Percentiles rank a stretch among this genome's conserved stretches.
Conservation (phyloP, 1,284 basidiomycete genomes). For the Farysia itapuensis region DNA sequence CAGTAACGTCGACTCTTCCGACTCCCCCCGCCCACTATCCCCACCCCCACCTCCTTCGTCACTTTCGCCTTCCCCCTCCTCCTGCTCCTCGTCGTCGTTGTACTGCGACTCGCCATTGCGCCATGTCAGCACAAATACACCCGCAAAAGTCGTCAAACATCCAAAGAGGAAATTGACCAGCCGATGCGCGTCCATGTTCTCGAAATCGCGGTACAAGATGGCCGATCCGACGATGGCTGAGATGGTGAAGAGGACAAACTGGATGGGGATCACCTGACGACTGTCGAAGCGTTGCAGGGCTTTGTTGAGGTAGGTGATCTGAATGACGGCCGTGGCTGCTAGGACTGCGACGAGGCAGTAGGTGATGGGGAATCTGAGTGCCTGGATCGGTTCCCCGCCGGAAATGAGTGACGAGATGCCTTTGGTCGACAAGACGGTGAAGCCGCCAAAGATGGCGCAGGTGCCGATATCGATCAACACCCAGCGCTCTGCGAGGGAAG, state of each 20-base stretch:
- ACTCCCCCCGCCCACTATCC: not conserved
- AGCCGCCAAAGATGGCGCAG: conserved; percentile 79
- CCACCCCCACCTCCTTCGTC: too few species aligned
- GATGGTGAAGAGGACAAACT: conserved; percentile 77
- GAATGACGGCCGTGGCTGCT: conserved; percentile 76
- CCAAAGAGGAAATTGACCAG: conserved; percentile 84
- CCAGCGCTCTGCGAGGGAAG: conserved; percentile 69
- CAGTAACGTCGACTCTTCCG: conserved; percentile 3
- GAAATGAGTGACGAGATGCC: conserved; percentile 75
- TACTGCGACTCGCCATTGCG: conserved; percentile 4
- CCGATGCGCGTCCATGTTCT: conserved; percentile 66
- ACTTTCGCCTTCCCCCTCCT: not conserved
- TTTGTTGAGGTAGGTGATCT: conserved; percentile 84
- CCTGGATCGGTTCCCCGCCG: conserved; percentile 24
- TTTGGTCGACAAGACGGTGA: conserved; percentile 88
- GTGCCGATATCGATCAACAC: conserved; percentile 85
- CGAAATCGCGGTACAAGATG: conserved; percentile 90
- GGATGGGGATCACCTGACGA: conserved; percentile 68
- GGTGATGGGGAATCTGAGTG: conserved; percentile 49
- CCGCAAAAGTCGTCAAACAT: conserved; percentile 77
- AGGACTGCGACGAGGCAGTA: conserved; percentile 67
- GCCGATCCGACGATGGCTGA: conserved; percentile 89
- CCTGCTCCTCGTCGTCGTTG: not conserved
- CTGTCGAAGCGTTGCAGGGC: conserved; percentile 61
- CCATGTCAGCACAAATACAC: conserved; percentile 69